Evolutionary conservation across 306 rosid species (phyloP), one percentile per base, ranked within the genome.

Genomic region (peach (Prunus persica)): DNA sequence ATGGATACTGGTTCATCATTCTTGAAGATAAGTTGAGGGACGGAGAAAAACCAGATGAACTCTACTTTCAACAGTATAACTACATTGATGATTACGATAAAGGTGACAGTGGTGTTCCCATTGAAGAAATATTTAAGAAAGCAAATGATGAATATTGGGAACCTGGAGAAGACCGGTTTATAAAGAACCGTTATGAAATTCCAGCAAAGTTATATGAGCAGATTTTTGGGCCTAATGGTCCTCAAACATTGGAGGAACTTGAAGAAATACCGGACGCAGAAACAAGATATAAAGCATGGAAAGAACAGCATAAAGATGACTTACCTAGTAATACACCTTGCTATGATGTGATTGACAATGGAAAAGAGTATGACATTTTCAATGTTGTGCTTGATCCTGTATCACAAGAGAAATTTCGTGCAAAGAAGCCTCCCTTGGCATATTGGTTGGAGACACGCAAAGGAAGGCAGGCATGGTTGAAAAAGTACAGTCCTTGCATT

Each of bases 141-240:
- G 86, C 93, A 72, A 84, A 89, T 58, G 98, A 92, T 20, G 93
- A 90, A 73, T 95, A 92, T 76, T 95, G 98, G 98, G 91, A 92
- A 82, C 96, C 97, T 25, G 98, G 97, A 47, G 97, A 95, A 87
- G 96, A 95, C 78, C 88, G 92, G 68, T 94, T 82, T 75, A 11
- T 90, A 9, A 90, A 92, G 38, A 83, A 88, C 77, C 98, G 93
- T 56, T 82, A 81, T 24, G 98, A 90, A 77, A 88, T 82, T 66
- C 95, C 98, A 45, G 96, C 87, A 3, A 95, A 90, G 86, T 84
- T 95, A 71, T 95, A 90, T 70, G 98, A 95, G 85, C 85, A 95
- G 83, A 49, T 92, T 51, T 95, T 95, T 82, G 98, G 98, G 74
- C 98, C 98, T 83, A 92, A 95, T 79, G 98, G 98, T 69, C 96